These are phyloP conservation scores for Singerocomus rubriflavus DNA, from an alignment of 1,284 basidiomycete genomes.

Conservation along the genomic window DNA sequence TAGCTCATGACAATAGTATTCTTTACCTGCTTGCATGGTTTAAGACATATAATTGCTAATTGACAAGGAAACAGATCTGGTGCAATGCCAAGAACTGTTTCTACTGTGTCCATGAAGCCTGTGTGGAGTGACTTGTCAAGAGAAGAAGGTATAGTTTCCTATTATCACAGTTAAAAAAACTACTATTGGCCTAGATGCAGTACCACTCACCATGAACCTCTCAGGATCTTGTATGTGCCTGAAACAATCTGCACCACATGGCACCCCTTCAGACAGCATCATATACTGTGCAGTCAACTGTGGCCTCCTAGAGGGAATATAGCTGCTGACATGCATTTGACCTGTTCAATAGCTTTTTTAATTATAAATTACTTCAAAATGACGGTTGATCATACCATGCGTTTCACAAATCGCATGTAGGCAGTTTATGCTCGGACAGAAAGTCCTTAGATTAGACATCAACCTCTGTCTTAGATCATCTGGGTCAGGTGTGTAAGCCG, in stretches of 20 bases:
- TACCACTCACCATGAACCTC: slow-evolving; percentile 17
- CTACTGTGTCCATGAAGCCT: slow-evolving; percentile 22
- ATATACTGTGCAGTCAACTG: slow-evolving; percentile 31
- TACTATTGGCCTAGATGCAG: accelerated
- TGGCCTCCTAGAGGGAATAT: slow-evolving; percentile 33
- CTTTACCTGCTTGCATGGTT: slow-evolving; percentile 38
- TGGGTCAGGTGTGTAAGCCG: slow-evolving; percentile 19
- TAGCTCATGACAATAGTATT: not conserved
- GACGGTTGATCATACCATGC: slow-evolving; percentile 38
- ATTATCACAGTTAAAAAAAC: not conserved
- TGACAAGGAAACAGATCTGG: slow-evolving; percentile 40
- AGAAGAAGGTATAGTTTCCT: slow-evolving; percentile 26
- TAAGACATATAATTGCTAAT: slow-evolving; percentile 36
- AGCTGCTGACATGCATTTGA: slow-evolving; percentile 4
- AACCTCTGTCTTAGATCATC: slow-evolving; percentile 31
- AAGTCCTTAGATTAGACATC: slow-evolving; percentile 38
- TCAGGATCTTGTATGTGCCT: slow-evolving; percentile 28
- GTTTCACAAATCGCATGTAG: slow-evolving; percentile 46
- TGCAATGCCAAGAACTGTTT: slow-evolving; percentile 34
- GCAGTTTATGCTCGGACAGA: slow-evolving; percentile 55
- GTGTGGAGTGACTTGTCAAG: slow-evolving; percentile 16
- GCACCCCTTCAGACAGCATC: slow-evolving; percentile 24
- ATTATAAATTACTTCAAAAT: not conserved
- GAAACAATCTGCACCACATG: slow-evolving; percentile 44
- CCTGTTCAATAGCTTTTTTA: slow-evolving; percentile 6